A percentile compares a stretch with the other conserved stretches of the same genome.
phyloP scores from a whole-genome alignment of 495 filamentous ascomycete species.

The Penicillium cinerascens region DNA sequence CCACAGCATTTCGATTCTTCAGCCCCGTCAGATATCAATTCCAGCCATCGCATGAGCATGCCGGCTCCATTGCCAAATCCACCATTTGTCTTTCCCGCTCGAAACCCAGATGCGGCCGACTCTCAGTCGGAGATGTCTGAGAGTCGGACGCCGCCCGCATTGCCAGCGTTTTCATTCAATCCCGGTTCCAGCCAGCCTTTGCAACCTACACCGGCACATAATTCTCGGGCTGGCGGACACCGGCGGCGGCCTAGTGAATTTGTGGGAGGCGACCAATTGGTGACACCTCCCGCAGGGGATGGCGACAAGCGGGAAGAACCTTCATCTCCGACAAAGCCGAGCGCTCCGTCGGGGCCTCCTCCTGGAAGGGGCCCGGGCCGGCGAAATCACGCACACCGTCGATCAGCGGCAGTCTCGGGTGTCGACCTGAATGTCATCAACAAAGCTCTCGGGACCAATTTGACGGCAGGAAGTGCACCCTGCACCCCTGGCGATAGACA shows the following conservation, averaged over 20 bases:
- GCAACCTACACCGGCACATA: slow-evolving; percentile 25
- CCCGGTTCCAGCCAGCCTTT: slow-evolving; percentile 40
- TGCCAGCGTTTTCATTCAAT: slow-evolving; percentile 66
- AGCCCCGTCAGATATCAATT: slow-evolving; percentile 12
- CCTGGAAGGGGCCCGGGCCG: slow-evolving; percentile 47
- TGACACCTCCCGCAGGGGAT: slow-evolving; percentile 54
- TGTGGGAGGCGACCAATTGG: slow-evolving; percentile 66
- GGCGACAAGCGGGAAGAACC: slow-evolving; percentile 62
- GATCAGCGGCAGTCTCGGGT: slow-evolving; percentile 83
- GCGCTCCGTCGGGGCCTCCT: slow-evolving; percentile 43
- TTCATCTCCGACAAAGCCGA: slow-evolving; percentile 41
- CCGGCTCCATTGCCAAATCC: slow-evolving; percentile 60
- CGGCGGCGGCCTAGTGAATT: slow-evolving; percentile 74
- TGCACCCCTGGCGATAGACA: slow-evolving; percentile 56
- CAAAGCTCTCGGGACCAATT: slow-evolving; percentile 46
- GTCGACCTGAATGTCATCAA: slow-evolving; percentile 75
- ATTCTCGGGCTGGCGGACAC: slow-evolving; percentile 53
- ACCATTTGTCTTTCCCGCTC: slow-evolving; percentile 66
- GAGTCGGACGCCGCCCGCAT: slow-evolving; percentile 33
- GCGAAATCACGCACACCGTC: slow-evolving; percentile 76
- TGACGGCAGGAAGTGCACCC: slow-evolving; percentile 62
- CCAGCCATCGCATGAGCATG: slow-evolving; percentile 32
- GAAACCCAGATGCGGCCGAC: slow-evolving; percentile 25
- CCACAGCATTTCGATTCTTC: slow-evolving; percentile 32
- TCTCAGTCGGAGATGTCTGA: slow-evolving; percentile 12